Percentiles rank a stretch among this genome's conserved stretches.
phyloP scores from a whole-genome alignment of 139 green algal species.

The Tetradesmus lagerheimii region DNA sequence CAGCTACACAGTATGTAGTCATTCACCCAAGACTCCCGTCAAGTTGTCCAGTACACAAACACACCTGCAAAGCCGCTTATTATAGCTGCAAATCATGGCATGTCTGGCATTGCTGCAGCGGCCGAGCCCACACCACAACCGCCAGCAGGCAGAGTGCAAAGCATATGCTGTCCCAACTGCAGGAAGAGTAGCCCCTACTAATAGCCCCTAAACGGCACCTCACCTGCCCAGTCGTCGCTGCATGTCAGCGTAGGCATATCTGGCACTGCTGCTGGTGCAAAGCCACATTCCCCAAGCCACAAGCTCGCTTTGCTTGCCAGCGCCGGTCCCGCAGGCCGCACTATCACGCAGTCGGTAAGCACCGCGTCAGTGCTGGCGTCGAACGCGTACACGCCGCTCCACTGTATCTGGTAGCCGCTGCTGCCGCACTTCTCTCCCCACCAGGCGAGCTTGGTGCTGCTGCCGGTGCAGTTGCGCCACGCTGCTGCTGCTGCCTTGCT shows the following conservation, averaged over 20 bases:
- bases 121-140: too few species aligned
- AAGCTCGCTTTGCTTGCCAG: neutral
- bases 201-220: too few species aligned
- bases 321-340: neutral
- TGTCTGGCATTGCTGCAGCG: too few species aligned
- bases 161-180: too few species aligned
- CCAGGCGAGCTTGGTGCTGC: constrained; percentile 11
- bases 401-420: neutral
- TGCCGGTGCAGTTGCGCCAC: neutral
- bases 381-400: constrained; percentile 28
- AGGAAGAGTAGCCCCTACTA: too few species aligned
- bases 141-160: too few species aligned
- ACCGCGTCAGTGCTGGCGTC: neutral
- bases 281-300: constrained; percentile 9
- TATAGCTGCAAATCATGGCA: too few species aligned
- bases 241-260: neutral
- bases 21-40: too few species aligned
- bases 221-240: neutral
- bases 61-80: too few species aligned
- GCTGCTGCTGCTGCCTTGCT: neutral
- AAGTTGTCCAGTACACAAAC: too few species aligned
- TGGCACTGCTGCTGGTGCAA: neutral
- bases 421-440: constrained; percentile 34
- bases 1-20: too few species aligned
- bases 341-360: constrained; percentile 6